A percentile compares a stretch with the other conserved stretches of the same genome.
Conservation (phyloP, 2,329 filamentous ascomycete species). For the Botryotinia calthae region DNA sequence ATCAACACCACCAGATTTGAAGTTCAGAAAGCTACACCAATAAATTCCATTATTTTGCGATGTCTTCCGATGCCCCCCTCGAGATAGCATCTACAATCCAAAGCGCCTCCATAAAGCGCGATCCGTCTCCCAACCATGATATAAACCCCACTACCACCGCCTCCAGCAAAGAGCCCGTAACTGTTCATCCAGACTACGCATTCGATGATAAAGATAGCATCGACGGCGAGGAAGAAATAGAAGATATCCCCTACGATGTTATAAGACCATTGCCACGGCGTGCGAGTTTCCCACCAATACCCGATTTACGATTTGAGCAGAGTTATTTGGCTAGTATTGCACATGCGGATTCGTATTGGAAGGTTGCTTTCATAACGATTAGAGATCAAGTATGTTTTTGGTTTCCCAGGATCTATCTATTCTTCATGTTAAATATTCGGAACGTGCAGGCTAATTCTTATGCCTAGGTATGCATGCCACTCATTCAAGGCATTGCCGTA, state of each 20-base stretch:
- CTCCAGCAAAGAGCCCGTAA: conserved; percentile 62
- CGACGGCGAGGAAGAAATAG: conserved; percentile 49
- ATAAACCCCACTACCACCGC: conserved; percentile 76
- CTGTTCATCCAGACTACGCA: conserved; percentile 39
- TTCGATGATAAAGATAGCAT: conserved; percentile 42
- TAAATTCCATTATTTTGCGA: conserved; percentile 23
- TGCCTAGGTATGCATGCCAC: conserved; percentile 72
- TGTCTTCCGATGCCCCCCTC: conserved; percentile 46
- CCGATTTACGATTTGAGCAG: conserved; percentile 94
- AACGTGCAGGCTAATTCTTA: conserved; percentile 14
- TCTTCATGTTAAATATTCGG: not conserved
- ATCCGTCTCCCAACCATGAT: conserved; percentile 72
- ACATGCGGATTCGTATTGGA: conserved; percentile 74
- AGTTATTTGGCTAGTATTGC: conserved; percentile 92
- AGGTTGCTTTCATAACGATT: conserved; percentile 78
- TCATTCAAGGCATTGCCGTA: conserved; percentile 86
- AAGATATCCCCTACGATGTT: conserved; percentile 67
- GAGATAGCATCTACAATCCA: conserved; percentile 79
- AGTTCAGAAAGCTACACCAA: conserved; percentile 9
- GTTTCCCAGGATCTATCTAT: not conserved
- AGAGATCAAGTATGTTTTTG: conserved; percentile 71
- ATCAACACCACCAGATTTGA: conserved; percentile 1
- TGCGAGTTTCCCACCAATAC: conserved; percentile 62
- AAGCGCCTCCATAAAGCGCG: conserved; percentile 70
- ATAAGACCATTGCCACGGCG: conserved; percentile 54